Conservation (phyloP, 768 basidiomycete species). For the Chiua virens region DNA sequence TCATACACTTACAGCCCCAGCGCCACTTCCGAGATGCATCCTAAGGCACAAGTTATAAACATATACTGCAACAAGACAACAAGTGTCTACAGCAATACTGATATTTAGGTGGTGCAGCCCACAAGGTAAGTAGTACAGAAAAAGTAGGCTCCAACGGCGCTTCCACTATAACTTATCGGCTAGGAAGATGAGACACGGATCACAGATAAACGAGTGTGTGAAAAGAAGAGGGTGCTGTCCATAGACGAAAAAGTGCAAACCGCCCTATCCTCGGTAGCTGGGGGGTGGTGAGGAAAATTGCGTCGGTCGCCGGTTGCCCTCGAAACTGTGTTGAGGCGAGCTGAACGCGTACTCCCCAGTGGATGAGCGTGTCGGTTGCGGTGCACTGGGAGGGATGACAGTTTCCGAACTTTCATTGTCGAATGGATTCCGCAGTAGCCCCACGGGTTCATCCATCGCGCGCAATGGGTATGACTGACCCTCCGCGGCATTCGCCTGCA, state of each 20-base stretch:
- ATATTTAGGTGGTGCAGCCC: conserved; percentile 6
- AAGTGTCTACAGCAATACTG: not conserved
- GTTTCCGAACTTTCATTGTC: conserved; percentile 23
- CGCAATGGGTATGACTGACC: conserved; percentile 26
- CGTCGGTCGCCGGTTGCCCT: conserved; percentile 4
- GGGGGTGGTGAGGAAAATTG: conserved; percentile 21
- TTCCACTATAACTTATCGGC: conserved; percentile 25
- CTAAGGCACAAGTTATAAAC: no score
- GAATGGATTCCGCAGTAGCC: conserved; percentile 26
- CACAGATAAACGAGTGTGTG: conserved; percentile 6
- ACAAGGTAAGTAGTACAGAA: conserved; percentile 19
- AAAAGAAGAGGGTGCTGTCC: not conserved
- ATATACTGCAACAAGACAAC: no score
- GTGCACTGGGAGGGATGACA: conserved; percentile 9
- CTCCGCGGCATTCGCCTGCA: conserved; percentile 25
- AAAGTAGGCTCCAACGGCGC: conserved; percentile 2
- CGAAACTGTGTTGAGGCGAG: conserved; percentile 25
- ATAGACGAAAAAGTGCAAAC: not conserved
- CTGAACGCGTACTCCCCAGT: conserved; percentile 25
- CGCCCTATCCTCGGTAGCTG: conserved; percentile 12
- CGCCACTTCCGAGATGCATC: no score
- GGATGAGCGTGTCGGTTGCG: conserved; percentile 7
- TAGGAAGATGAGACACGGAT: conserved; percentile 2
- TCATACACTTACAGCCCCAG: not conserved
- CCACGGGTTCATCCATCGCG: conserved; percentile 13